Conservation (phyloP, 2,329 filamentous ascomycete genomes). For the Colletotrichum sansevieriae region DNA sequence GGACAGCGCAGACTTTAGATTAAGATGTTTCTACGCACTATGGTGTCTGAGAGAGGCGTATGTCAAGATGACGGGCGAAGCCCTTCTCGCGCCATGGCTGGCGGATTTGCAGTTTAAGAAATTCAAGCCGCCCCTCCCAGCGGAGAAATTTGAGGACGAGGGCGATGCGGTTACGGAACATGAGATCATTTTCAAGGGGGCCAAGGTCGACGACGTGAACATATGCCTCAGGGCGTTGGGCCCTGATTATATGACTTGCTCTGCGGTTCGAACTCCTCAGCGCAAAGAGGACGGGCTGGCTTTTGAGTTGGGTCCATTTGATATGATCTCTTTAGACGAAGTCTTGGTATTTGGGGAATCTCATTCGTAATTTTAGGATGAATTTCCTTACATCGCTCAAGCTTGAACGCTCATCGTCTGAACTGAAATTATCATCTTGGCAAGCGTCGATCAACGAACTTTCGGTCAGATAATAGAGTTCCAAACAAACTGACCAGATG, state of each 20-base stretch:
- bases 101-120: constrained; percentile 75
- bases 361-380: constrained; percentile 6
- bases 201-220: constrained; percentile 56
- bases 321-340: constrained; percentile 58
- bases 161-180: constrained; percentile 51
- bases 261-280: constrained; percentile 60
- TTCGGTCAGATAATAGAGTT: not conserved
- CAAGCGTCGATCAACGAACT: constrained; percentile 12
- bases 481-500: not conserved
- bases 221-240: constrained; percentile 60
- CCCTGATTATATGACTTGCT: constrained; percentile 67
- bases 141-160: constrained; percentile 49
- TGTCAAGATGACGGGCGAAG: constrained; percentile 86
- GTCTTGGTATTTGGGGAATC: constrained; percentile 60
- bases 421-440: constrained; percentile 7
- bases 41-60: constrained; percentile 87
- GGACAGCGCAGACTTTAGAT: constrained; percentile 68
- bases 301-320: constrained; percentile 57
- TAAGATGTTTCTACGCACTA: constrained; percentile 80
- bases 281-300: constrained; percentile 54
- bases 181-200: constrained; percentile 56
- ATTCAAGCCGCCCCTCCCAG: constrained; percentile 67
- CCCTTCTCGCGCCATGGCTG: constrained; percentile 80
- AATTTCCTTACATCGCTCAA: not conserved
- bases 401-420: not conserved